phyloP scores from a whole-genome alignment of 2,329 filamentous ascomycete species.

The Aphanocladium album region DNA sequence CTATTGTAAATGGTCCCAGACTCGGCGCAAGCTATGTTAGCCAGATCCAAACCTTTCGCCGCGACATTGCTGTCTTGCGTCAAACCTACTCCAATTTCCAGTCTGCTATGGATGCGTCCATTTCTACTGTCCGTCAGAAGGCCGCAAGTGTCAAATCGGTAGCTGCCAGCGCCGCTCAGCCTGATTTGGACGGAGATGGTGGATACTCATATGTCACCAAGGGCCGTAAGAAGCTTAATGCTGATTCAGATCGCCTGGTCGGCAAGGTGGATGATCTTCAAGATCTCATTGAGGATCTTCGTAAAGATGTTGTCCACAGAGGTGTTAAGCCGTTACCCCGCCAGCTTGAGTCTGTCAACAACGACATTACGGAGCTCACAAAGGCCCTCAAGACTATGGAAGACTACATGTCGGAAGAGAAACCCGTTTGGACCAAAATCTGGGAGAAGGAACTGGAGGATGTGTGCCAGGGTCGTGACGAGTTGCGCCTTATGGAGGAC shows the following conservation, averaged over 20 bases:
- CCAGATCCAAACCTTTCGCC: constrained; percentile 76
- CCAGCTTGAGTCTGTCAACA: constrained; percentile 82
- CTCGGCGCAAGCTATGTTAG: constrained; percentile 59
- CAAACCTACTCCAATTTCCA: constrained; percentile 93
- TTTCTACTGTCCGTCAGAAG: constrained; percentile 77
- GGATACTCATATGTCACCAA: constrained; percentile 79
- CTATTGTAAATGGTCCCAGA: constrained; percentile 32
- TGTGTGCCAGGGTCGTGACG: constrained; percentile 91
- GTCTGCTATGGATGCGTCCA: constrained; percentile 80
- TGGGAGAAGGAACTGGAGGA: constrained; percentile 98
- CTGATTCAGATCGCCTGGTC: constrained; percentile 86
- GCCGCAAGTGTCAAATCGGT: constrained; percentile 74
- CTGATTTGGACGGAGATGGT: constrained; percentile 68
- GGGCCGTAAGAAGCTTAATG: constrained; percentile 80
- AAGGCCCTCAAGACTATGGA: constrained; percentile 92
- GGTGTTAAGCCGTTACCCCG: constrained; percentile 87
- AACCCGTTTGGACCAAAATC: constrained; percentile 97
- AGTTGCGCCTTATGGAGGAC: constrained; percentile 94
- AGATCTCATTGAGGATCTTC: constrained; percentile 90
- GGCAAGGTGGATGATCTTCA: constrained; percentile 94
- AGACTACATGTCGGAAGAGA: constrained; percentile 85
- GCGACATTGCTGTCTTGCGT: constrained; percentile 84
- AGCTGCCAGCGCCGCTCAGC: constrained; percentile 65
- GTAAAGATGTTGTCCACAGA: constrained; percentile 91
- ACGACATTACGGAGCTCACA: constrained; percentile 75